Evolutionary conservation across 2,329 filamentous ascomycete genomes (phyloP).

Genomic region (Aureobasidium sp.): DNA sequence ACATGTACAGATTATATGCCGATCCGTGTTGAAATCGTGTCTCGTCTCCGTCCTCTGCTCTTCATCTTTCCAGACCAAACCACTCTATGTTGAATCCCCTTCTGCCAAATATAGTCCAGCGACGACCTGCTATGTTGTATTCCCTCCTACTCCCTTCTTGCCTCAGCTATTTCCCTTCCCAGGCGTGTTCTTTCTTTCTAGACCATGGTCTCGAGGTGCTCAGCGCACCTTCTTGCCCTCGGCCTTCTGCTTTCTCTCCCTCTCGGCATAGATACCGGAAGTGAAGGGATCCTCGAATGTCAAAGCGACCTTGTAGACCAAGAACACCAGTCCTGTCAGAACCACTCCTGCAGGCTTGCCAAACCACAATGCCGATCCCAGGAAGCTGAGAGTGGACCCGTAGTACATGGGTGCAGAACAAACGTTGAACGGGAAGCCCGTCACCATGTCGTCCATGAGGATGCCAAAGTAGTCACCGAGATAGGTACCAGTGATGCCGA

Average conservation of each 20-base stretch:
- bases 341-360: constrained; percentile 82
- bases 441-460: constrained; percentile 90
- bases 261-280: constrained; percentile 82
- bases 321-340: constrained; percentile 65
- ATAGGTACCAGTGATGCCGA: constrained; percentile 93
- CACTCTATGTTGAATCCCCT: neutral
- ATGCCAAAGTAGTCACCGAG: constrained; percentile 98
- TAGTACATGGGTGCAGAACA: constrained; percentile 93
- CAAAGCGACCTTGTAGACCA: constrained; percentile 75
- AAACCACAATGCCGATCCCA: constrained; percentile 76
- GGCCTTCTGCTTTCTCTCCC: constrained; percentile 48
- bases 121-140: neutral
- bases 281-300: constrained; percentile 93
- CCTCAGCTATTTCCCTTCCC: constrained; percentile 17
- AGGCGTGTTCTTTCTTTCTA: too few species aligned
- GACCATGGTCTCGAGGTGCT: neutral
- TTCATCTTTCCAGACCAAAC: neutral
- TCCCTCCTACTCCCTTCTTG: neutral
- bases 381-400: constrained; percentile 85
- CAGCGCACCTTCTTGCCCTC: constrained; percentile 23
- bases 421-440: constrained; percentile 91
- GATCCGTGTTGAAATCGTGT: neutral
- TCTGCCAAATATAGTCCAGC: neutral
- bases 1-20: neutral
- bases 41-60: neutral